Evolutionary conservation across 306 rosid species (phyloP), one percentile per base, ranked within the genome.

Genomic region (Corylus heterophylla): DNA sequence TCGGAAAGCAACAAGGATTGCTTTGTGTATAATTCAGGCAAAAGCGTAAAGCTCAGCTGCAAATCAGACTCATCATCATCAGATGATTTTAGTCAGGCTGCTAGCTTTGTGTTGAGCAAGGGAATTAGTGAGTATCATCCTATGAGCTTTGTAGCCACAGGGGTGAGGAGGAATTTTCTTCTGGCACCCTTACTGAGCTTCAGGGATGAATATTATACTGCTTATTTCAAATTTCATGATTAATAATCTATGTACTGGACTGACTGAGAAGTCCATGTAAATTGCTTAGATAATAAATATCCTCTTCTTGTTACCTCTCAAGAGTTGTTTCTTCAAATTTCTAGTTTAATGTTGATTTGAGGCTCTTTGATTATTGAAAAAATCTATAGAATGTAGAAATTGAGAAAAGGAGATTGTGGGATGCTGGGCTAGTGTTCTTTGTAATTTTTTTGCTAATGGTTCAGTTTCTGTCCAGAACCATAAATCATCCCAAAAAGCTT

Each of bases 111-210:
- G 67, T 55, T 78, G 75, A 47, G 22, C 11, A 45, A 61, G 14
- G 98, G 96, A 78, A 47, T 87, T 4, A 88, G 79, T 12, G 81
- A 87, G 84, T 91, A 91, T 75, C 80, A 89, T 81, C 91, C 99
- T 13, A 76, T 93, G 50, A 90, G 98, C 86, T 93, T 93, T 59
- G 89, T 88, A 62, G 94, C 93, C 8, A 87, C 85, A 78, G 99
- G 98, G 39, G 72, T 39, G 68, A 75, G 71, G 12, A 88, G 91
- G 83, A 82, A 85, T 69, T 91, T 88, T 79, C 90, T 93, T 83
- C 74, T 96, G 74, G 88, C 85, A 61, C 99, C 99, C 67, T 80
- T 96, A 77, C 66, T 83, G 74, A 87, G 83, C 83, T 88, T 90
- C 73, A 83, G 45, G 75, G 97, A 90, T 80, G 97, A 93, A 52